Evolutionary conservation across 108 stramenopile genomes (phyloP).

Genomic region (Pseudonitzschia multiseries): DNA sequence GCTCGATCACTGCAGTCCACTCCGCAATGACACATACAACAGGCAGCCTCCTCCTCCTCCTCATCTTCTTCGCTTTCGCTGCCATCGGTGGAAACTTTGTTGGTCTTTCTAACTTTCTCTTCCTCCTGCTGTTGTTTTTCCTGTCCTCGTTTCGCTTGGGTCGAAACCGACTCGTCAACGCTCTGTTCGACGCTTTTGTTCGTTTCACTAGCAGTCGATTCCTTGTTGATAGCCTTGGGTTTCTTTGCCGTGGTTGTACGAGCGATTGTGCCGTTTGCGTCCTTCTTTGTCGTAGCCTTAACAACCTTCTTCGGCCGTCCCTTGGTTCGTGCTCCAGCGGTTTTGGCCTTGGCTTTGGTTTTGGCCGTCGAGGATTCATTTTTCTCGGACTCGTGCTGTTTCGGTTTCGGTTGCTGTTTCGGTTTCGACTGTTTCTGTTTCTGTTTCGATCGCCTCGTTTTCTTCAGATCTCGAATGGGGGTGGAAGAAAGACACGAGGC

Average conservation of each 20-base stretch:
- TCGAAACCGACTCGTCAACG: not conserved
- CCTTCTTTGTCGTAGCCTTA: not conserved
- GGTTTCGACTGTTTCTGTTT: too few relatives aligned
- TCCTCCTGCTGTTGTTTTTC: not conserved
- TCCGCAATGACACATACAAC: slow-evolving; percentile 79
- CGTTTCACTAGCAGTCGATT: not conserved
- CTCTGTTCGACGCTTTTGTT: slow-evolving; percentile 3
- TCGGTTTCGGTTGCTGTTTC: too few relatives aligned
- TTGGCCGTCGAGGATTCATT: not conserved
- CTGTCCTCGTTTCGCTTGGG: not conserved
- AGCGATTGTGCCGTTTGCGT: not conserved
- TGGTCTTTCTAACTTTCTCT: not conserved
- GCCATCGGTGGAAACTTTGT: not conserved
- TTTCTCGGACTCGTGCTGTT: not conserved
- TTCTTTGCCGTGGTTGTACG: not conserved
- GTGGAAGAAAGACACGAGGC: slow-evolving; percentile 26
- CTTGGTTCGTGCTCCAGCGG: not conserved
- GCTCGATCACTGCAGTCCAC: slow-evolving; percentile 74
- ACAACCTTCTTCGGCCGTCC: not conserved
- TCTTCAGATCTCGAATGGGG: slow-evolving; percentile 22
- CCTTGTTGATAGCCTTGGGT: not conserved
- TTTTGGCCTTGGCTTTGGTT: not conserved
- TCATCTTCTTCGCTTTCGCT: slow-evolving; percentile 27
- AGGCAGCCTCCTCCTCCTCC: slow-evolving; percentile 56
- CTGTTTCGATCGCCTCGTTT: not conserved